A percentile compares a stretch with the other conserved stretches of the same genome.
phyloP scores from a whole-genome alignment of 1,284 basidiomycete species.

The Melampsora americana region DNA sequence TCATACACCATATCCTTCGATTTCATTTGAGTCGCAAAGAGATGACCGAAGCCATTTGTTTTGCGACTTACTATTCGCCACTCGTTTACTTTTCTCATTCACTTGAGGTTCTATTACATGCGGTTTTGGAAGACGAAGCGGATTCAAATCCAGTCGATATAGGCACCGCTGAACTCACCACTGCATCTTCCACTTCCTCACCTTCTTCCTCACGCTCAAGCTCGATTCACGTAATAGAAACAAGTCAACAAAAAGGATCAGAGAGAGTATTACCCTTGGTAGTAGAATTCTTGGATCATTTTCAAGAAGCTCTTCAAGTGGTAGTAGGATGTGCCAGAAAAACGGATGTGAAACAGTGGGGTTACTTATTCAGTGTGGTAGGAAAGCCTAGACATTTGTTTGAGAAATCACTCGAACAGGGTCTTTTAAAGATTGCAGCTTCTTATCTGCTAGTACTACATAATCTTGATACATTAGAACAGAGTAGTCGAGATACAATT shows the following conservation, averaged over 20 bases:
- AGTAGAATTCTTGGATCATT: slow-evolving; percentile 90
- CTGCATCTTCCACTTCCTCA: slow-evolving; percentile 28
- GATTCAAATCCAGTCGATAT: slow-evolving; percentile 49
- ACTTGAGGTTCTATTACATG: slow-evolving; percentile 88
- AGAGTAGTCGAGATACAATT: slow-evolving; percentile 50
- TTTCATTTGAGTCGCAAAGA: slow-evolving; percentile 73
- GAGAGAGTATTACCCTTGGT: slow-evolving; percentile 65
- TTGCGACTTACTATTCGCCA: slow-evolving; percentile 80
- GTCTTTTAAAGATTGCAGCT: slow-evolving; percentile 79
- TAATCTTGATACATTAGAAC: slow-evolving; percentile 65
- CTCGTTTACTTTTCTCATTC: slow-evolving; percentile 92
- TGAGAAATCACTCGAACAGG: slow-evolving; percentile 75
- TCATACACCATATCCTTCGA: slow-evolving; percentile 84
- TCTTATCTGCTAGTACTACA: slow-evolving; percentile 91
- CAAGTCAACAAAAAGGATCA: slow-evolving; percentile 34
- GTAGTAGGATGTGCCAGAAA: slow-evolving; percentile 95
- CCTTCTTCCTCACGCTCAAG: slow-evolving; percentile 12
- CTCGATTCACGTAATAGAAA: slow-evolving; percentile 3
- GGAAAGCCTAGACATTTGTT: slow-evolving; percentile 87
- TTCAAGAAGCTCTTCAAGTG: slow-evolving; percentile 82
- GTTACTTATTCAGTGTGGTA: slow-evolving; percentile 78
- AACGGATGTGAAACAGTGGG: slow-evolving; percentile 90
- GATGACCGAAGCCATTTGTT: slow-evolving; percentile 72
- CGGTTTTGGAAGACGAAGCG: slow-evolving; percentile 85
- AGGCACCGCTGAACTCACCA: neutral